phyloP scores from a whole-genome alignment of 2,329 filamentous ascomycete genomes.

The Dothideomycetidae sp. region DNA sequence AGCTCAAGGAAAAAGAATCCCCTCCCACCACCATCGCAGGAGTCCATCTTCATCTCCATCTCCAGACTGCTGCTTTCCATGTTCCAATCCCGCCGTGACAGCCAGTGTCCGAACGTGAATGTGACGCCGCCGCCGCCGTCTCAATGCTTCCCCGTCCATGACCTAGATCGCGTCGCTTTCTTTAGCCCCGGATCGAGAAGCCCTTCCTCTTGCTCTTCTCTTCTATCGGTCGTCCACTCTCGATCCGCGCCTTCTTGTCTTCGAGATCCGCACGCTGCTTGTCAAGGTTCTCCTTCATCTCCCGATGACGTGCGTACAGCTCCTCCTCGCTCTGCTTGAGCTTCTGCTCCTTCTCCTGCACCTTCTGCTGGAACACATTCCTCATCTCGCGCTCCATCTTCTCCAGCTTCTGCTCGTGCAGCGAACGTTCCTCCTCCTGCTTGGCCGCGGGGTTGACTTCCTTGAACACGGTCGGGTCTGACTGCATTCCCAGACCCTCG shows the following conservation, averaged over 20 bases:
- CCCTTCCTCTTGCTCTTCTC: conserved; percentile 99
- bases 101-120: no score
- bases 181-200: conserved; percentile 67
- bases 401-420: conserved; percentile 98
- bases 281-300: conserved; percentile 99
- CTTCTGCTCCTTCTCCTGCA: conserved; percentile 98
- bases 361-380: conserved; percentile 99
- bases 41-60: background rate
- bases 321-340: conserved; percentile 99
- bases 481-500: conserved; percentile 92
- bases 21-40: background rate
- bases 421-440: conserved; percentile 94
- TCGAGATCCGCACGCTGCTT: conserved; percentile 88
- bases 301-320: conserved; percentile 89
- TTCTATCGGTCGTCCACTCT: conserved; percentile 89
- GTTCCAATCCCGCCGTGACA: no score
- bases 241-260: conserved; percentile 93
- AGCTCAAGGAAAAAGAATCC: background rate
- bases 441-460: conserved; percentile 99
- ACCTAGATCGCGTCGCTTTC: no score
- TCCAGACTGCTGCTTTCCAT: no score
- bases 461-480: conserved; percentile 99
- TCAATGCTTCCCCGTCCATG: no score
- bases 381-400: conserved; percentile 99
- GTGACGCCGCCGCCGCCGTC: no score